phyloP scores from a whole-genome alignment of 495 filamentous ascomycete genomes.

The Durotheca rogersii region DNA sequence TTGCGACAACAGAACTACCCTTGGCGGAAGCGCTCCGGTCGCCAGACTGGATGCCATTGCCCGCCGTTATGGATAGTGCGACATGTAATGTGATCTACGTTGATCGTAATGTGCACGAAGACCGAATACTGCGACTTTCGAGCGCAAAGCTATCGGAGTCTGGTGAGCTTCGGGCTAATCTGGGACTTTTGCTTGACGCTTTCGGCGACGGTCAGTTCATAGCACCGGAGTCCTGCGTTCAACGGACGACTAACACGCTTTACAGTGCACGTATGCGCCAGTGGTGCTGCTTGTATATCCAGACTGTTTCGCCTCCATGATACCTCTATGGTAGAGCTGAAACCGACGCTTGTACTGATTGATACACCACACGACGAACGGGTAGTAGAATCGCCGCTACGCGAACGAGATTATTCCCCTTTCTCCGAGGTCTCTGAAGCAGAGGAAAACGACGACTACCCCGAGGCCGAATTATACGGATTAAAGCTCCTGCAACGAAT shows the following conservation, averaged over 20 bases:
- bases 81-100: constrained; percentile 82
- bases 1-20: constrained; percentile 24
- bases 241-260: constrained; percentile 30
- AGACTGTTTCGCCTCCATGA: constrained; percentile 69
- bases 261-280: constrained; percentile 72
- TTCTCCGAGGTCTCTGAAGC: constrained; percentile 29
- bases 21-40: constrained; percentile 51
- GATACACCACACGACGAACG: constrained; percentile 63
- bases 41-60: constrained; percentile 50
- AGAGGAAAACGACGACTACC: constrained; percentile 38
- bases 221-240: background rate
- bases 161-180: constrained; percentile 45
- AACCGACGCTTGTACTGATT: constrained; percentile 74
- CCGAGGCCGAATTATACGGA: constrained; percentile 63
- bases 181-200: constrained; percentile 47
- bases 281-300: constrained; percentile 67
- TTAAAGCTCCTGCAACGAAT: constrained; percentile 67
- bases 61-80: constrained; percentile 63
- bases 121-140: constrained; percentile 52
- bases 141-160: constrained; percentile 26
- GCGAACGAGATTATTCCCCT: constrained; percentile 49
- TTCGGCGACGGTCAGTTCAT: constrained; percentile 50
- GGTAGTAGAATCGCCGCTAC: constrained; percentile 36
- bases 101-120: constrained; percentile 67
- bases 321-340: constrained; percentile 58